phyloP scores from a whole-genome alignment of 2,329 filamentous ascomycete species.

The Paecilomyces sp. region DNA sequence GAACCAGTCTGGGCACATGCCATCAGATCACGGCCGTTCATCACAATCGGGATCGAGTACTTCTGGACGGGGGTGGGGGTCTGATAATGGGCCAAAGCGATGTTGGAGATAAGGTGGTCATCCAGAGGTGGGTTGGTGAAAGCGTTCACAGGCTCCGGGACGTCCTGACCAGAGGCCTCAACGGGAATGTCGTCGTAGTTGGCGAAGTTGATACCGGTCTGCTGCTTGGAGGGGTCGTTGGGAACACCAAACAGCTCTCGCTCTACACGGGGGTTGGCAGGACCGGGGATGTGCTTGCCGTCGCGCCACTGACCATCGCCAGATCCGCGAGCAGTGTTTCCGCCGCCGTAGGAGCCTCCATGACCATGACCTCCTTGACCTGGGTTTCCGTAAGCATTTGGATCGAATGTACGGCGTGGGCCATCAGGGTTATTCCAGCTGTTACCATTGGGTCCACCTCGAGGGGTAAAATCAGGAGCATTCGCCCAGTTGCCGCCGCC shows the following conservation, averaged over 20 bases:
- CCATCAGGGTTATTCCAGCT: conserved; percentile 27
- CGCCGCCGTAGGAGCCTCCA: conserved; percentile 26
- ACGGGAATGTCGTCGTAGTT: conserved; percentile 99
- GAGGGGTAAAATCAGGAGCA: conserved; percentile 51
- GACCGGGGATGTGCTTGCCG: conserved; percentile 90
- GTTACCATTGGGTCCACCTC: conserved; percentile 32
- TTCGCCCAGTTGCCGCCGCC: conserved; percentile 46
- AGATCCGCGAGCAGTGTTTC: conserved; percentile 64
- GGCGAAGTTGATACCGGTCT: conserved; percentile 99
- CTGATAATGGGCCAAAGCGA: conserved; percentile 89
- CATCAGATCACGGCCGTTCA: conserved; percentile 97
- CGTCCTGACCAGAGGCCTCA: conserved; percentile 87
- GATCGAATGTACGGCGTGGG: conserved; percentile 47
- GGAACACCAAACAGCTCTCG: conserved; percentile 88
- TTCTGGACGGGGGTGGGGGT: conserved; percentile 97
- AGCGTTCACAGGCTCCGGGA: conserved; percentile 81
- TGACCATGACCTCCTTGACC: conserved; percentile 40
- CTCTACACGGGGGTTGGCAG: conserved; percentile 80
- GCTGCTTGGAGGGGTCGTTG: conserved; percentile 91
- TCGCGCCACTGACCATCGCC: conserved; percentile 96
- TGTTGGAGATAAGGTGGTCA: conserved; percentile 87
- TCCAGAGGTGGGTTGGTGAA: conserved; percentile 96
- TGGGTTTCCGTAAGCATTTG: conserved; percentile 56
- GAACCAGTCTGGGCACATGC: conserved; percentile 99
- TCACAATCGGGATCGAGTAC: conserved; percentile 98